These are phyloP conservation scores for Falciphora oryzae DNA, from an alignment of 2,329 filamentous ascomycete genomes.

Conservation along the genomic window DNA sequence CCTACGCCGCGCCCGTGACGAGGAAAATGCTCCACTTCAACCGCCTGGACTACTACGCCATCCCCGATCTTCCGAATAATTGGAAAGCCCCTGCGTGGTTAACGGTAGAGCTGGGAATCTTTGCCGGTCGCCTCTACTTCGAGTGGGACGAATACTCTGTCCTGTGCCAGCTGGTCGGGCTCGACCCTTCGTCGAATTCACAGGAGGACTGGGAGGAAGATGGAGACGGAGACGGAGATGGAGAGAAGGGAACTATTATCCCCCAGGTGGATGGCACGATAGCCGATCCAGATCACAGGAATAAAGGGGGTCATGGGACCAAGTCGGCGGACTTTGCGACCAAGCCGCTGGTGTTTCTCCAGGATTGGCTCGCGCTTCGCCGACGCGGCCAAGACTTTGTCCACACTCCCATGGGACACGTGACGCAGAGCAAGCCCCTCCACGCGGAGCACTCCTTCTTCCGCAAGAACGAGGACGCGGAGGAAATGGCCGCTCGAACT, in stretches of 20 bases:
- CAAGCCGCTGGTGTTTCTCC: constrained; percentile 40
- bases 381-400: constrained; percentile 51
- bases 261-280: background rate
- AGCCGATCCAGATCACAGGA: background rate
- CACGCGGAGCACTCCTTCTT: constrained; percentile 48
- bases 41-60: constrained; percentile 42
- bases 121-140: constrained; percentile 57
- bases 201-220: constrained; percentile 14
- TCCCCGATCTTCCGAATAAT: constrained; percentile 37
- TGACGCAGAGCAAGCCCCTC: constrained; percentile 46
- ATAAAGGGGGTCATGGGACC: background rate
- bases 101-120: constrained; percentile 51
- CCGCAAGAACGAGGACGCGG: constrained; percentile 5
- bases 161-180: constrained; percentile 28
- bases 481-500: background rate
- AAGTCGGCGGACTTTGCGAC: constrained; percentile 17
- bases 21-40: constrained; percentile 56
- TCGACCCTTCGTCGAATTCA: background rate
- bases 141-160: constrained; percentile 38
- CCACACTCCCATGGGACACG: constrained; percentile 53
- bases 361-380: constrained; percentile 50
- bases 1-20: constrained; percentile 56
- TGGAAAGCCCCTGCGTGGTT: constrained; percentile 47
- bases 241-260: background rate
- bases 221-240: constrained; percentile 8